Conservation (phyloP, 306 rosid species). For the Malus sylvestris region DNA sequence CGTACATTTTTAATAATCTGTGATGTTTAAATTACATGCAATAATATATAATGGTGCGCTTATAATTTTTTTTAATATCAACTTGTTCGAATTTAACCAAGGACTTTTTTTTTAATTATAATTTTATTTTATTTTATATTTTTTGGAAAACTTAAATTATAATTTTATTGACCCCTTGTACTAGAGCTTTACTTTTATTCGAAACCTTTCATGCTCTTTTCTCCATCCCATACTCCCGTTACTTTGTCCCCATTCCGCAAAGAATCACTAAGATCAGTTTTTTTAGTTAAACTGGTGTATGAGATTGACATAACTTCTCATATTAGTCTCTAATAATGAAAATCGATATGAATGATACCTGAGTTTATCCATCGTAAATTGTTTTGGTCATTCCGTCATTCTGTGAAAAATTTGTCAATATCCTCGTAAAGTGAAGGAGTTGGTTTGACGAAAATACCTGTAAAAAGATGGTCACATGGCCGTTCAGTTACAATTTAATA, state of each 20-base stretch:
- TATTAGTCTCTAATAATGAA: no score
- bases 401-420: no score
- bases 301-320: no score
- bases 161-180: background rate
- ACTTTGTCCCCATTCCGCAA: background rate
- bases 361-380: no score
- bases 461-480: no score
- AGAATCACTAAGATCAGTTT: no score
- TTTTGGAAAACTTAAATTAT: background rate
- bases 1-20: background rate
- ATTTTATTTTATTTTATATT: background rate
- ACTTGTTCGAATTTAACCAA: slow-evolving; percentile 7
- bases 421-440: no score
- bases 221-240: background rate
- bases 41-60: background rate
- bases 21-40: background rate
- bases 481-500: no score
- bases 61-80: background rate
- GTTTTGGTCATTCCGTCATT: no score
- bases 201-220: slow-evolving; percentile 20
- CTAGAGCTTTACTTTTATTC: background rate
- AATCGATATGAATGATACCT: no score
- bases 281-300: no score
- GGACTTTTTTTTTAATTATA: background rate
- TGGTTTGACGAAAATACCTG: no score